These are phyloP conservation scores for Clonostachys solani DNA, from an alignment of 2,329 filamentous ascomycete species.

Conservation along the genomic window DNA sequence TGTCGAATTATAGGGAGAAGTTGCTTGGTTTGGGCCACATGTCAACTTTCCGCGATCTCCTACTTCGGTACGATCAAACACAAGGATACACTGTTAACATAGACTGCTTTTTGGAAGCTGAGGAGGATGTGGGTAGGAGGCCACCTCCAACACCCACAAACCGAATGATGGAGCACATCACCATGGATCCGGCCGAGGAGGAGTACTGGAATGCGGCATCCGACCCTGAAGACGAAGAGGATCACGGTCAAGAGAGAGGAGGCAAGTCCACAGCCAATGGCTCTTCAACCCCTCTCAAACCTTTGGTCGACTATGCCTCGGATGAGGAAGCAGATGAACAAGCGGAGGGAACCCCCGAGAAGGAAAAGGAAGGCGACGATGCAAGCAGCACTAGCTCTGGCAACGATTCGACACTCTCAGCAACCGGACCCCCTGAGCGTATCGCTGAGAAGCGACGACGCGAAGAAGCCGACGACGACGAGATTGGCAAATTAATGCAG, in stretches of 20 bases:
- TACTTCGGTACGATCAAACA: slow-evolving; percentile 75
- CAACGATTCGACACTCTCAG: not conserved
- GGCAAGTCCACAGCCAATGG: slow-evolving; percentile 52
- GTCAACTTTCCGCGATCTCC: slow-evolving; percentile 74
- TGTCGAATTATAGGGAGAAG: slow-evolving; percentile 78
- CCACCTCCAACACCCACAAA: slow-evolving; percentile 33
- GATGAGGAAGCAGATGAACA: slow-evolving; percentile 68
- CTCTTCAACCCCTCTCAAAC: slow-evolving; percentile 57
- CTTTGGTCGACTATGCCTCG: slow-evolving; percentile 87
- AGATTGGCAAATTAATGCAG: slow-evolving; percentile 76
- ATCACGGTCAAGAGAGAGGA: slow-evolving; percentile 17
- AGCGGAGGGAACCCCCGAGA: slow-evolving; percentile 34
- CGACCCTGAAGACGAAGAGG: slow-evolving; percentile 77
- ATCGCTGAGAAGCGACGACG: slow-evolving; percentile 85
- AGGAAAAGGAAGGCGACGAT: slow-evolving; percentile 37
- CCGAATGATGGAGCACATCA: slow-evolving; percentile 68
- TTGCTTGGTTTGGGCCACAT: slow-evolving; percentile 75
- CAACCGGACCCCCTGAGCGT: slow-evolving; percentile 59
- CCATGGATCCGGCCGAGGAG: slow-evolving; percentile 77
- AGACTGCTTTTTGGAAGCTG: slow-evolving; percentile 71
- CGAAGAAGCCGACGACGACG: slow-evolving; percentile 84
- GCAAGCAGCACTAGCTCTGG: slow-evolving; percentile 2
- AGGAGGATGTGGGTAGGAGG: slow-evolving; percentile 48
- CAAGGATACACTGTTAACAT: slow-evolving; percentile 61
- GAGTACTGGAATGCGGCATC: slow-evolving; percentile 84